A percentile compares a stretch with the other conserved stretches of the same genome.
Conservation (phyloP, 139 green algal species). For the Monoraphidium neglectum region DNA sequence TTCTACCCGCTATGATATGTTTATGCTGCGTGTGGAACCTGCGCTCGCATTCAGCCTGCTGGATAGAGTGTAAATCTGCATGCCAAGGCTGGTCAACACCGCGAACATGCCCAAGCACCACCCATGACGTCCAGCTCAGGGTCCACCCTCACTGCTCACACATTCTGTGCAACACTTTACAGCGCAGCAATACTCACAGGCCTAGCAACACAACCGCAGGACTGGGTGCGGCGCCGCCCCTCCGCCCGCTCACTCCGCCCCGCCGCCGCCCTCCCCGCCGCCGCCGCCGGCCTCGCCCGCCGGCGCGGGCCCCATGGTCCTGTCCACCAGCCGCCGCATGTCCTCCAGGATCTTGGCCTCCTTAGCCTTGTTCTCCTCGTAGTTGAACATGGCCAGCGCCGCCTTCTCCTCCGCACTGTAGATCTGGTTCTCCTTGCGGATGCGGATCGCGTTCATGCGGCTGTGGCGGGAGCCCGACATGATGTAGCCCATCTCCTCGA, state of each 20-base stretch:
- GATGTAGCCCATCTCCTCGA: conserved; percentile 94
- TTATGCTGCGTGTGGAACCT: no score
- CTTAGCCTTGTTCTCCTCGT: conserved; percentile 95
- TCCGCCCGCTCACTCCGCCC: not conserved
- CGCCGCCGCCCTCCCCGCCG: conserved; percentile 4
- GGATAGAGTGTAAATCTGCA: no score
- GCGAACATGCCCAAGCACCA: no score
- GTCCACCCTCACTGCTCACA: no score
- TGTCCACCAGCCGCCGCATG: conserved; percentile 81
- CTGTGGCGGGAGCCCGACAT: conserved; percentile 94
- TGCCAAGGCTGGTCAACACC: no score
- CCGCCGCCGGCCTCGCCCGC: not conserved
- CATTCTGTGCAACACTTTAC: no score
- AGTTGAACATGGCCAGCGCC: conserved; percentile 98
- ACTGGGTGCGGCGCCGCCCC: no score
- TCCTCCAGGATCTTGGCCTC: conserved; percentile 91
- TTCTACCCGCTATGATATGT: no score
- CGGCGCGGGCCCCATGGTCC: conserved; percentile 49
- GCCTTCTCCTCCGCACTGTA: conserved; percentile 98
- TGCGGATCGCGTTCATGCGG: conserved; percentile 97
- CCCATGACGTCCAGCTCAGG: no score
- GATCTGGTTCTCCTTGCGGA: conserved; percentile 96
- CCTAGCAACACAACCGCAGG: no score
- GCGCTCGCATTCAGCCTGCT: no score
- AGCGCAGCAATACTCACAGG: no score